Evolutionary conservation across 2,329 filamentous ascomycete species (phyloP).

Genomic region (Claviceps humidiphila): DNA sequence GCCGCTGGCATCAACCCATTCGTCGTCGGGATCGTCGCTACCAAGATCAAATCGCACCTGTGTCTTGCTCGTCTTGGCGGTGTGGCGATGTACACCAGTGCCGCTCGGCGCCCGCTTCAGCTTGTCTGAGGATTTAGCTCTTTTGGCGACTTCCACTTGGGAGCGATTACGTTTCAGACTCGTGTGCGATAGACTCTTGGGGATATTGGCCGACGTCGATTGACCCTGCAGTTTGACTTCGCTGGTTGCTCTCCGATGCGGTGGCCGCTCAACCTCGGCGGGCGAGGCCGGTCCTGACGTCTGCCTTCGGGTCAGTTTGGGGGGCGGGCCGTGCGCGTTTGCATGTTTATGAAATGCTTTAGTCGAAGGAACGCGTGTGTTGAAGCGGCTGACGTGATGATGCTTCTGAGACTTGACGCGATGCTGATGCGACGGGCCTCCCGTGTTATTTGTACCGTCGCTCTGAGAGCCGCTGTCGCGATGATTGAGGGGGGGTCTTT

Average conservation of each 20-base stretch:
- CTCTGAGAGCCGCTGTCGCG: conserved; percentile 23
- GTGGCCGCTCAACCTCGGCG: conserved; percentile 14
- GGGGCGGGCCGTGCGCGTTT: conserved; percentile 11
- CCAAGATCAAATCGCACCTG: conserved; percentile 54
- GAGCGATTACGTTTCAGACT: conserved; percentile 49
- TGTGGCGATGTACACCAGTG: conserved; percentile 29
- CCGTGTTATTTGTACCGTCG: conserved; percentile 15
- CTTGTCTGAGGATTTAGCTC: conserved; percentile 35
- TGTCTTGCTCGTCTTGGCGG: conserved; percentile 27
- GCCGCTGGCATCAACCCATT: conserved; percentile 54
- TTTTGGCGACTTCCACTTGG: conserved; percentile 40
- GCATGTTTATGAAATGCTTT: conserved; percentile 33
- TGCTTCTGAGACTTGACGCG: conserved; percentile 19
- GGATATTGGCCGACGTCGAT: conserved; percentile 29
- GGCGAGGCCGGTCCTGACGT: conserved; percentile 31
- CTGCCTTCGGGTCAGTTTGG: conserved; percentile 30
- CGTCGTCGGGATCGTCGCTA: conserved; percentile 35
- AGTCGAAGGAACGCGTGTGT: conserved; percentile 38
- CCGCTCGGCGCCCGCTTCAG: conserved; percentile 41
- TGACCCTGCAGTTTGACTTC: conserved; percentile 37
- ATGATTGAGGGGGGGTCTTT: conserved; percentile 29
- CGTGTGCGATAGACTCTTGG: conserved; percentile 41
- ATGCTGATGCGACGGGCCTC: conserved; percentile 14
- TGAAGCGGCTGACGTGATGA: conserved; percentile 29
- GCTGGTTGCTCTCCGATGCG: conserved; percentile 36